Percentiles rank a stretch among this genome's conserved stretches.
Evolutionary conservation across 2,329 filamentous ascomycete species (phyloP).

Genomic region (Xylariaceae sp.): DNA sequence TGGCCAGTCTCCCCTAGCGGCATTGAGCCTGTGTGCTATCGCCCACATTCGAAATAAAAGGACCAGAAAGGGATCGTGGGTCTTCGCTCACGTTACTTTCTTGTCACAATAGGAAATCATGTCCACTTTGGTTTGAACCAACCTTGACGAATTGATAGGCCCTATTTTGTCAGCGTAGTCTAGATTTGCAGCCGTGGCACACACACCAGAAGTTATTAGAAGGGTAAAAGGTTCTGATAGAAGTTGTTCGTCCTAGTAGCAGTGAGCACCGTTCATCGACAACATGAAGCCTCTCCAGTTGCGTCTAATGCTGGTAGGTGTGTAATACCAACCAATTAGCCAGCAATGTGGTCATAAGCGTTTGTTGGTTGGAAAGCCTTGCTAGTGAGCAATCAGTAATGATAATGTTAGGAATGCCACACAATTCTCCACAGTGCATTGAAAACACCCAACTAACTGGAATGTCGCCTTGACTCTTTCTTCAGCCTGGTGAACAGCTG

Average conservation of each 20-base stretch:
- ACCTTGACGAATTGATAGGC: constrained; percentile 12
- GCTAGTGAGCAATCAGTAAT: neutral
- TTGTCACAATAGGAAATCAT: neutral
- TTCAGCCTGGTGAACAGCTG: neutral
- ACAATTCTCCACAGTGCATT: no score
- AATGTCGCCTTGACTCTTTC: neutral
- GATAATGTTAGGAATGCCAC: neutral
- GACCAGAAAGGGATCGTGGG: no score
- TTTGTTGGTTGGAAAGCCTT: neutral
- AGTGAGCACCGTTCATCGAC: neutral
- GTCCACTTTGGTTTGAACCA: no score
- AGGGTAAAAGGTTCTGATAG: no score
- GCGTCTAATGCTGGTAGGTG: neutral
- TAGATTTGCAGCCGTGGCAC: constrained; percentile 18
- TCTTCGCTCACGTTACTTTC: neutral
- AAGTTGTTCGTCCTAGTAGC: no score
- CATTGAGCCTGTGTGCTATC: no score
- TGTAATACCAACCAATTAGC: neutral
- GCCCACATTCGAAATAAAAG: no score
- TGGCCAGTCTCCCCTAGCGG: no score
- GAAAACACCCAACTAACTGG: no score
- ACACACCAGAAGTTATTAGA: no score
- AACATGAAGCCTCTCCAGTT: neutral
- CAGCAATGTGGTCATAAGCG: no score
- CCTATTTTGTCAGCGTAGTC: constrained; percentile 19